Conservation (phyloP, 805 yeast species). For the Maudiozyma turicensis region DNA sequence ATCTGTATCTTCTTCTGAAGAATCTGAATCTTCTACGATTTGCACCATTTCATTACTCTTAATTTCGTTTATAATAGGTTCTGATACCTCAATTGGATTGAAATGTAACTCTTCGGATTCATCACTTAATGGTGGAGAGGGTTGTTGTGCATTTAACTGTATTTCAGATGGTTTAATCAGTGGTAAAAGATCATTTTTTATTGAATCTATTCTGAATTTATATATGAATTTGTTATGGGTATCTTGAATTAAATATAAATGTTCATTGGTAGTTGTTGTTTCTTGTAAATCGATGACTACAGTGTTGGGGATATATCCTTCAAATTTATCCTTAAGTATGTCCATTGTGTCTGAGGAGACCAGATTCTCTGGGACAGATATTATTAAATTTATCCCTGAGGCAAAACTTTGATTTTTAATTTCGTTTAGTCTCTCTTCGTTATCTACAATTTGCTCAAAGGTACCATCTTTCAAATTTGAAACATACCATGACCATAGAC, state of each 20-base stretch:
- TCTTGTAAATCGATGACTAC: neutral
- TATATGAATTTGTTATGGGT: neutral
- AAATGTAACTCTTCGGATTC: neutral
- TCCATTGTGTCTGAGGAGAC: neutral
- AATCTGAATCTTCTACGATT: neutral
- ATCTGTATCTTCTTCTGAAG: neutral
- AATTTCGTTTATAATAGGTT: neutral
- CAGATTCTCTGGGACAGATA: neutral
- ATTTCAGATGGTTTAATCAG: neutral
- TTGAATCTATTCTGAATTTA: neutral
- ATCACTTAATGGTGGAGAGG: slow-evolving; percentile 2
- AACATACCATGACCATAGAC: slow-evolving; percentile 29
- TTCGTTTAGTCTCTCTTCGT: slow-evolving; percentile 9
- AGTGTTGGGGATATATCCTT: neutral
- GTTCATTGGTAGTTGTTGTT: neutral
- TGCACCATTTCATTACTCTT: neutral
- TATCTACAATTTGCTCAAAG: slow-evolving; percentile 25
- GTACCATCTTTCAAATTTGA: slow-evolving; percentile 25
- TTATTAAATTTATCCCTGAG: slow-evolving; percentile 13
- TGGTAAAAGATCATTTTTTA: neutral
- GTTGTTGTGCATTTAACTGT: neutral
- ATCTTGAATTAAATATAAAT: neutral
- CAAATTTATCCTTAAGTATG: neutral
- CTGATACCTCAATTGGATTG: neutral
- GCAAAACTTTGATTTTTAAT: slow-evolving; percentile 9